Base-by-base conservation (phyloP, 169 alveolate species). In the Plasmodium knowlesi region DNA sequence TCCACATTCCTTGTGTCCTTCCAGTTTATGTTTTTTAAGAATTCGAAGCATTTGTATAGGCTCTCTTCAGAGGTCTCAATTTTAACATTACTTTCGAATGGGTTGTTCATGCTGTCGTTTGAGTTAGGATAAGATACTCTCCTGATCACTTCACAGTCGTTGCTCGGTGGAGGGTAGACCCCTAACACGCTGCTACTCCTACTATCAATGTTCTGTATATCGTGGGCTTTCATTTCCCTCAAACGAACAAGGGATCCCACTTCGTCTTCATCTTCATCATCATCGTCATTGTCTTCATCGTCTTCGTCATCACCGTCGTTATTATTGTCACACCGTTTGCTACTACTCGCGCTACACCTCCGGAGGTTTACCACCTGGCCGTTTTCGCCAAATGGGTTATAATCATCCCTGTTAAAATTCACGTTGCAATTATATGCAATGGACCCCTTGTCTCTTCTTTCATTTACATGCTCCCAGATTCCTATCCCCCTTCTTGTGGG, bases 1-100 rank as follows among this genome's bases (percentile, higher is more conserved):
- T 86, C 93, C 9, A 19, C 81, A 86, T 74, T 74, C 30, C 22
- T 3, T 50, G 61, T 50, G 61, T 50, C 61, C 61, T 5, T 74
- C 39, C 80, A 78, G 37, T 86, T 86, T 61, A 86, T 73, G 37
- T 86, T 86, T 86, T 86, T 86, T 76, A 86, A 86, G 76, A 86
- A 86, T 46, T 86, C 93, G 19, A 74, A 86, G 22, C 93, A 86
- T 86, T 86, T 86, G 53, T 70, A 86, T 76, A 86, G 70, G 34
- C 93, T 86, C 43, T 86, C 93, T 86, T 86, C 93, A 37, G 86
- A 86, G 39, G 86, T 54, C 43, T 73, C 86, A 50, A 32, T 10
- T 37, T 86, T 71, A 9, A 37, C 43, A 39, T 76, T 86, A 37
- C 54, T 76, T 34, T 78, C 93, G 43, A 37, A 53, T 43, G 85